Evolutionary conservation across 345 rosid species (phyloP), one percentile per base, ranked within the genome.

Genomic region (Cardamine resedifolia): DNA sequence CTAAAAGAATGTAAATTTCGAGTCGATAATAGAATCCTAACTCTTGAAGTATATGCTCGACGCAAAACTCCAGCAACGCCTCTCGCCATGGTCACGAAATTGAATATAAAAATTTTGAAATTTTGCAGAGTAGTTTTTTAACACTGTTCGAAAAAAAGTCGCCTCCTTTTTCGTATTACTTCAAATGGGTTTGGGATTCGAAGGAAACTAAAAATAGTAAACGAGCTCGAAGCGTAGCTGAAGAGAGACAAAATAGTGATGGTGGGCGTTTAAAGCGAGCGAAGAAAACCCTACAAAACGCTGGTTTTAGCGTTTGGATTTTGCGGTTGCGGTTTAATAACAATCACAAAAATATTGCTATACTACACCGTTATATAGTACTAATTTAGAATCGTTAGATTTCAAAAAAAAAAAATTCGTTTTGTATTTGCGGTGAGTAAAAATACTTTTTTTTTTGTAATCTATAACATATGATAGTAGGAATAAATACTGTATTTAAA

Each of bases 11-110:
- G 78, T 10, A 83, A 81, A 59, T 62, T 76, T 31, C 76, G 78
- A 52, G 72, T 74, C 7, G 71, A 72, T 4, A 51, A 55, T 2
- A 73, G 50, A 75, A 67, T 7, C 70, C 79, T 85, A 63, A 51
- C 49, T 59, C 84, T 82, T 0, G 26, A 70, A 49, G 10, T 28
- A 73, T 62, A 90, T 1, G 79, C 71, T 71, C 90, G 78, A 64
- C 84, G 74, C 51, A 90, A 76, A 74, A 82, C 58, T 26, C 81
- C 68, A 39, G 78, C 79, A 7, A 82, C 77, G 15, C 87, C 84
- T 83, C 84, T 75, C 33, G 82, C 86, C 96, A 88, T 90, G 8
- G 64, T 50, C 38, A 52, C 31, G 41, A 41, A 39, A 10, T 51
- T 11, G 33, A 10, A 58, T 11, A 2, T 9, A 43, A 43, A 9